phyloP scores from a whole-genome alignment of 2,329 filamentous ascomycete species.

The Truncatella angustata region DNA sequence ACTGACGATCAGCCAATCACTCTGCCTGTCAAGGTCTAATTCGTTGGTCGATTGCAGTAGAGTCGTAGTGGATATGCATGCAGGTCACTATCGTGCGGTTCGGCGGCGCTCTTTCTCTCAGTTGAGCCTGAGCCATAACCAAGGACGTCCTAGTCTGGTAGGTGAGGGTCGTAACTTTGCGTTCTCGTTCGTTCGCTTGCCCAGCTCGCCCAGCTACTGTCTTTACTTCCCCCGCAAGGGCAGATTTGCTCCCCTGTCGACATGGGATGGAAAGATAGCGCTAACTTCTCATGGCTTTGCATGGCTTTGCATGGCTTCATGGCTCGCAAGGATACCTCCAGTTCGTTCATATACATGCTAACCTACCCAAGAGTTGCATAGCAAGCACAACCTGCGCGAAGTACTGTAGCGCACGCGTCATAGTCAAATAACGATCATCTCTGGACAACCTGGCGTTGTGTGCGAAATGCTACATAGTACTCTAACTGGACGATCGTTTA shows the following conservation, averaged over 20 bases:
- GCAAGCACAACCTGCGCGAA: too few relatives aligned
- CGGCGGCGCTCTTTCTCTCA: background rate
- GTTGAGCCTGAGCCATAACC: background rate
- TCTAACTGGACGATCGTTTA: too few relatives aligned
- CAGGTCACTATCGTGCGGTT: background rate
- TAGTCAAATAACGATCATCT: slow-evolving; percentile 6
- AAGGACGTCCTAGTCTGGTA: slow-evolving; percentile 1
- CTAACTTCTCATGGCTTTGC: too few relatives aligned
- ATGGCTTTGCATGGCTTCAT: too few relatives aligned
- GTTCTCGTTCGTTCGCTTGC: slow-evolving; percentile 2
- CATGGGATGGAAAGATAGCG: background rate
- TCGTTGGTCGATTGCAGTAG: slow-evolving; percentile 1
- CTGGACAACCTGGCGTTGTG: background rate
- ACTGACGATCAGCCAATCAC: background rate
- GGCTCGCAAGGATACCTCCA: background rate
- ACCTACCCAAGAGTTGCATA: too few relatives aligned
- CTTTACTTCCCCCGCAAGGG: background rate
- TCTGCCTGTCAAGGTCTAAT: slow-evolving; percentile 1
- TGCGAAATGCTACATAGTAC: background rate
- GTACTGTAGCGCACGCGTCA: background rate
- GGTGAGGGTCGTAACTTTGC: background rate
- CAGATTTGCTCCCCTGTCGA: background rate
- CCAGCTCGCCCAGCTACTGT: background rate
- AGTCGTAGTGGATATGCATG: background rate
- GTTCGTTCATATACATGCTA: too few relatives aligned